These are phyloP conservation scores for Chlorella sp. DNA, from an alignment of 139 green algal genomes.

Conservation along the genomic window DNA sequence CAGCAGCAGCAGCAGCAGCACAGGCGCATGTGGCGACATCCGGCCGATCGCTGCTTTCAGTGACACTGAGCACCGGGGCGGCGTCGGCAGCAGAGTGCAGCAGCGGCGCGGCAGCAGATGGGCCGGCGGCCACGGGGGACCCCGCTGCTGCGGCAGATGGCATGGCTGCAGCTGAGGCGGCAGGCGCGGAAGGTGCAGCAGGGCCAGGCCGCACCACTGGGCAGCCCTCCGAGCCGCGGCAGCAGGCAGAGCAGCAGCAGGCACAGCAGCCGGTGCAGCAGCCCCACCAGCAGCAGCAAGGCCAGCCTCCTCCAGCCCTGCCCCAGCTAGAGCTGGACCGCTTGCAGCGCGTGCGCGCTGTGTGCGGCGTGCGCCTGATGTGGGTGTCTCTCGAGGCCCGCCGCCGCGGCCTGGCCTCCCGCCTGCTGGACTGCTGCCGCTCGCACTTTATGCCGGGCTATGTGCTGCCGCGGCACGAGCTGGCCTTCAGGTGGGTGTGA, in stretches of 20 bases:
- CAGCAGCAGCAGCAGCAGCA: conserved; percentile 5
- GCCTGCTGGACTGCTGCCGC: conserved; percentile 53
- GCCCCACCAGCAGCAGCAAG: too few species aligned
- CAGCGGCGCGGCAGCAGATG: not conserved
- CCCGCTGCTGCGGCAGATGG: not conserved
- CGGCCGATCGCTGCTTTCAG: conserved; percentile 7
- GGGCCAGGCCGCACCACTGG: not conserved
- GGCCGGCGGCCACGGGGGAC: not conserved
- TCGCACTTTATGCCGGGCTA: conserved; percentile 45
- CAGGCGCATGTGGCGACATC: conserved; percentile 8
- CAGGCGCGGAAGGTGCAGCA: not conserved
- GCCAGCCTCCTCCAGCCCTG: too few species aligned
- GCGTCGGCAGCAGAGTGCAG: not conserved
- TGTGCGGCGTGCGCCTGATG: conserved; percentile 52
- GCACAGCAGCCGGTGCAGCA: not conserved
- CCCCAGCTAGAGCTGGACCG: conserved; percentile 20
- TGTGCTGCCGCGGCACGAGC: conserved; percentile 37
- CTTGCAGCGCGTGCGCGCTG: not conserved
- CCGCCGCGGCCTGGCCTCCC: conserved; percentile 43
- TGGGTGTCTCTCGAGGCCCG: conserved; percentile 47
- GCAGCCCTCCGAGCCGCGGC: not conserved
- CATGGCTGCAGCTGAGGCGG: not conserved
- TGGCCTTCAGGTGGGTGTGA: conserved; percentile 49
- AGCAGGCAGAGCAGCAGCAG: not conserved
- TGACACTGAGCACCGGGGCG: conserved; percentile 16